Conservation (phyloP, 768 basidiomycete species). For the Pleurotus tuoliensis region DNA sequence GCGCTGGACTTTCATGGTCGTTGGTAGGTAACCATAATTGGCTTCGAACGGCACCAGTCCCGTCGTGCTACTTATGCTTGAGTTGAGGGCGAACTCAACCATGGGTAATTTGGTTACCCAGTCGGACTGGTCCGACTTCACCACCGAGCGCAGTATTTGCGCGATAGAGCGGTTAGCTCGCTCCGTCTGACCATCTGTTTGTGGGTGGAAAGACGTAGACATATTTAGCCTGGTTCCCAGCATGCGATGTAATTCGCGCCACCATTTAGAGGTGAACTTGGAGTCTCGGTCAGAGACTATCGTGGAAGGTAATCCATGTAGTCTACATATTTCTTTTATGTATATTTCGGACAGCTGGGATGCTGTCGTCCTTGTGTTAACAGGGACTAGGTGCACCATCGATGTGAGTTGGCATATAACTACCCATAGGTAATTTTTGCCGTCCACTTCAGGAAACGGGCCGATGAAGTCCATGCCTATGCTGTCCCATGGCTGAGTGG, state of each 20-base stretch:
- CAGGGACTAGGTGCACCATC: slow-evolving; percentile 9
- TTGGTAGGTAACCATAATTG: slow-evolving; percentile 12
- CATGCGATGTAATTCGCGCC: slow-evolving; percentile 20
- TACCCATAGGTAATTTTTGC: slow-evolving; percentile 26
- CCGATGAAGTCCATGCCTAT: too few relatives aligned
- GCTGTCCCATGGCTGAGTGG: slow-evolving; percentile 27
- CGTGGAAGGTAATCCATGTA: slow-evolving; percentile 24
- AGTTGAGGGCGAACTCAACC: slow-evolving; percentile 31
- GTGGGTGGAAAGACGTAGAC: slow-evolving; percentile 24
- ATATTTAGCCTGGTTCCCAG: slow-evolving; percentile 27
- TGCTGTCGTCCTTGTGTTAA: slow-evolving; percentile 19
- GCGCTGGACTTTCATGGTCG: slow-evolving; percentile 15
- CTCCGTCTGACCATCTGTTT: slow-evolving; percentile 20
- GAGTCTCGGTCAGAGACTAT: slow-evolving; percentile 30
- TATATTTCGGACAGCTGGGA: slow-evolving; percentile 27
- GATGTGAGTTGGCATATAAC: slow-evolving; percentile 25
- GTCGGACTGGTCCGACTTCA: slow-evolving; percentile 25
- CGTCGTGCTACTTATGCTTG: slow-evolving; percentile 12
- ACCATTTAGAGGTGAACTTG: slow-evolving; percentile 33
- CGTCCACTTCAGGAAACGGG: slow-evolving; percentile 8
- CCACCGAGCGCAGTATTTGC: slow-evolving; percentile 24
- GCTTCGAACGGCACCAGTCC: too few relatives aligned
- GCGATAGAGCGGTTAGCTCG: slow-evolving; percentile 22
- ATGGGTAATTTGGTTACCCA: slow-evolving; percentile 18
- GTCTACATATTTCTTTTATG: slow-evolving; percentile 20